Evolutionary conservation across 208 protist genomes (phyloP).

Genomic region (Wallacemonas collosoma): DNA sequence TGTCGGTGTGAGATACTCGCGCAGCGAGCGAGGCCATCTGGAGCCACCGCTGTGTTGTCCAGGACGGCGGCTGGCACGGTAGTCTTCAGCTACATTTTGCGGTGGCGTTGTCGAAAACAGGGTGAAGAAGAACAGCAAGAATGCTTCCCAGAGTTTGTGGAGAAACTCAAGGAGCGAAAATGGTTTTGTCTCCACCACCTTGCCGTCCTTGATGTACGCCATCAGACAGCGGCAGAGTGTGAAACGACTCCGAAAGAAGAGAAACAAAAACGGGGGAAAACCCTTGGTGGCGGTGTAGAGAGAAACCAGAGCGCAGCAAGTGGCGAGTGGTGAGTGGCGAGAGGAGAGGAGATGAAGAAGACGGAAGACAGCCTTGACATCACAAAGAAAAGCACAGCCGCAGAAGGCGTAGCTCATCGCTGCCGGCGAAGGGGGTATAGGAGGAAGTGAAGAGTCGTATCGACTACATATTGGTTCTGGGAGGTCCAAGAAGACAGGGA

Average conservation of each 20-base stretch:
- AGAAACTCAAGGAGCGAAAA: conserved; percentile 65
- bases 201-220: conserved; percentile 74
- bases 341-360: too few species aligned
- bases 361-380: too few species aligned
- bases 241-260: background rate
- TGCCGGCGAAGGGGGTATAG: background rate
- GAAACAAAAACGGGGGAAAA: conserved; percentile 19
- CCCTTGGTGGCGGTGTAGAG: too few species aligned
- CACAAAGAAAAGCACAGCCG: too few species aligned
- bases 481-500: too few species aligned
- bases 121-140: conserved; percentile 73
- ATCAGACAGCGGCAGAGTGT: conserved; percentile 24
- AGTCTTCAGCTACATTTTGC: conserved; percentile 43
- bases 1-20: conserved; percentile 5
- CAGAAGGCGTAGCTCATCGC: too few species aligned
- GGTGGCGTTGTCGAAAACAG: conserved; percentile 61
- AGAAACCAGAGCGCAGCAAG: too few species aligned
- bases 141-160: conserved; percentile 29
- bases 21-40: background rate
- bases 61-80: conserved; percentile 21
- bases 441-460: background rate
- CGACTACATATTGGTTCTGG: too few species aligned
- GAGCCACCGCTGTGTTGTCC: background rate
- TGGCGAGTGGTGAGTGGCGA: too few species aligned
- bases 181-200: conserved; percentile 76